These are phyloP conservation scores for Eucalyptus rudis DNA, from an alignment of 345 rosid genomes.

Conservation along the genomic window DNA sequence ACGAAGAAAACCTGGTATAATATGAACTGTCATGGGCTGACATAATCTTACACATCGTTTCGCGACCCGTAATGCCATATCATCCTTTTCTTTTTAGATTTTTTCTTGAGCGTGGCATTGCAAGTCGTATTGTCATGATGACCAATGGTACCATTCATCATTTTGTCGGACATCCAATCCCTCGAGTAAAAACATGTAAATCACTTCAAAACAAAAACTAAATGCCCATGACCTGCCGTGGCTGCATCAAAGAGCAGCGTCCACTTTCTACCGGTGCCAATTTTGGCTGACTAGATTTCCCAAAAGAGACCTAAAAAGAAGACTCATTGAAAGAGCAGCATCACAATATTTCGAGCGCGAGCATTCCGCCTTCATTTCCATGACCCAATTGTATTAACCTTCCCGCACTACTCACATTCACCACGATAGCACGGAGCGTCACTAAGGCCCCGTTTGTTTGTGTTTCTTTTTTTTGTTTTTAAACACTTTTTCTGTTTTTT, in stretches of 20 bases:
- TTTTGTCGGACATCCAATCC: background rate
- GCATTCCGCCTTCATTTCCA: background rate
- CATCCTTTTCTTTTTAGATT: background rate
- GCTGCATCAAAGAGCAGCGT: background rate
- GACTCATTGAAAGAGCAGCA: background rate
- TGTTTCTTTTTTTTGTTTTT: too few relatives aligned
- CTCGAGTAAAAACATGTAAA: background rate
- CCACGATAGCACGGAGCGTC: accelerated
- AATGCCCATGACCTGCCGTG: background rate
- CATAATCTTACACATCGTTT: too few relatives aligned
- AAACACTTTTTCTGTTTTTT: too few relatives aligned
- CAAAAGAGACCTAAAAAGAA: background rate
- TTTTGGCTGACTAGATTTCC: background rate
- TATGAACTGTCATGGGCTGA: too few relatives aligned
- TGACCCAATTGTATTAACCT: background rate
- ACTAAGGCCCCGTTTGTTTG: too few relatives aligned
- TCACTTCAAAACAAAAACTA: background rate
- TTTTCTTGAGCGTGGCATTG: background rate
- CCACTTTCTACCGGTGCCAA: background rate
- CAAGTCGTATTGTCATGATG: background rate
- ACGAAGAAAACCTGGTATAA: too few relatives aligned
- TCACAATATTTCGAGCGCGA: background rate
- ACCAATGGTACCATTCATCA: background rate
- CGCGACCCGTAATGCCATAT: background rate
- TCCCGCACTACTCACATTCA: background rate